Conservation (phyloP, 345 rosid genomes). For the Punica granatum region DNA sequence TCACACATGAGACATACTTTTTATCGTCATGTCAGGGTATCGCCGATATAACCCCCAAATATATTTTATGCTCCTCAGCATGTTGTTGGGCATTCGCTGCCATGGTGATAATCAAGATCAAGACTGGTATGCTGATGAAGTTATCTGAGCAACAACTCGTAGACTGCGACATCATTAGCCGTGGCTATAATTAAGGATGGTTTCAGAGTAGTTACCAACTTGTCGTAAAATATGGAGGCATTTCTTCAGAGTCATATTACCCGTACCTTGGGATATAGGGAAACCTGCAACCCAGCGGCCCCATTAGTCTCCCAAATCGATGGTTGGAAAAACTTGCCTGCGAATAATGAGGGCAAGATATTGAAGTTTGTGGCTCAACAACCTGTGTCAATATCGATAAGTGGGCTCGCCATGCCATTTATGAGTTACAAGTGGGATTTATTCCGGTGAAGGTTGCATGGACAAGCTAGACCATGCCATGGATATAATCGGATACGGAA, state of each 20-base stretch:
- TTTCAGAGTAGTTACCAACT: conserved; percentile 26
- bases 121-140: conserved; percentile 19
- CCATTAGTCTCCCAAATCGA: conserved; percentile 22
- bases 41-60: neutral
- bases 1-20: too few relatives aligned
- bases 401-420: conserved; percentile 17
- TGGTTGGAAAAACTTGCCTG: conserved; percentile 38
- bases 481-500: conserved; percentile 39
- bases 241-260: conserved; percentile 21
- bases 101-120: conserved; percentile 21
- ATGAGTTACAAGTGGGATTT: conserved; percentile 32
- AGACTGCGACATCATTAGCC: conserved; percentile 32
- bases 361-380: conserved; percentile 47
- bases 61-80: neutral
- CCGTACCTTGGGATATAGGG: conserved; percentile 20
- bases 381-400: conserved; percentile 45
- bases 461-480: conserved; percentile 34
- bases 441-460: conserved; percentile 22
- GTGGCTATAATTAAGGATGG: conserved; percentile 38
- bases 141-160: conserved; percentile 63
- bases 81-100: conserved; percentile 10
- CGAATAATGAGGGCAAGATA: conserved; percentile 30
- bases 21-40: neutral
- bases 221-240: conserved; percentile 22
- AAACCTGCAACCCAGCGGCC: conserved; percentile 12